Evolutionary conservation across 73 alveolate genomes (phyloP), one percentile per base, ranked within the genome.

Genomic region (Paramecium caudatum): DNA sequence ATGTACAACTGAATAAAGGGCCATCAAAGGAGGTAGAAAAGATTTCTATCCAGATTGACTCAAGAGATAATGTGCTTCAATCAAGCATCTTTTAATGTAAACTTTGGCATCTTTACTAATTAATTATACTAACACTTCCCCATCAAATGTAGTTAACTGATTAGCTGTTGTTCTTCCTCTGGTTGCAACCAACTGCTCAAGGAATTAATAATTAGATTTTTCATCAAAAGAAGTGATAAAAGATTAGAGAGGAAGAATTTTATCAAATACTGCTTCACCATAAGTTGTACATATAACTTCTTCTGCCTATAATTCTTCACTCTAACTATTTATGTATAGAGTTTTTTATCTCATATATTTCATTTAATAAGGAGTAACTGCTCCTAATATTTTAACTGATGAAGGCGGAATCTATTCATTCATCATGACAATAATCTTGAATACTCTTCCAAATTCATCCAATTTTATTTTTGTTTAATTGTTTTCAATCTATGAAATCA

Each of bases 211-310:
- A 55, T 55, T 55, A 10, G 30, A 55, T 21, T 55, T 0, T 55
- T 55, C 80, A 55, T 55, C 80, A 55, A 55, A 55, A 27, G 80
- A 55, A 9, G 80, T 55, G 9, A 55, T 55, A 6, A 55, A 55
- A 12, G 5, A 2, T 3, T 55, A 37, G 0, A 55, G 23, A 10
- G 45, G 30, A 3, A 10, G 3, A 10, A 55, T 55, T 55, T 55
- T 27, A 1, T 4, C 1, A 23, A 55, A 55, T 10, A 55, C 80
- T 12, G 80, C 23, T 55, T 55, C 80, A 27, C 46, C 80, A 55
- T 55, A 55, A 23, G 46, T 55, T 5, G 80, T 55, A 27, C 80
- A 55, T 19, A 55, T 10, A 23, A 55, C 30, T 23, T 55, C 46
- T 0, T 37, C 8, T 13, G 46, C 80, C 23, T 55, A 10, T 23